Evolutionary conservation across 768 basidiomycete species (phyloP).

Genomic region (Tulasnella sp.): DNA sequence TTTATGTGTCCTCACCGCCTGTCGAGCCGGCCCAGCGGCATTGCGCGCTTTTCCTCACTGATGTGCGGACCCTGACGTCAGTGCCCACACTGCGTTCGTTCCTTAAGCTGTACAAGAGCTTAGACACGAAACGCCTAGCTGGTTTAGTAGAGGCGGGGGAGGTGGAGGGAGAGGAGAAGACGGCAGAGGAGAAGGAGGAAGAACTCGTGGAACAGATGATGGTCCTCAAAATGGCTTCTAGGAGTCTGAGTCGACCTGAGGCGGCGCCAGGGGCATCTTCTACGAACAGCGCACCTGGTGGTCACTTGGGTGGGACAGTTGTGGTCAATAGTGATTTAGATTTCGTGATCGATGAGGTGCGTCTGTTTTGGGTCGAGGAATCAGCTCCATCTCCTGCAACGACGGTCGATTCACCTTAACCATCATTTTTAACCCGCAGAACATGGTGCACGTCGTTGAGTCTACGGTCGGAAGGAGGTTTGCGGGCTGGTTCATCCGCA

Average conservation of each 20-base stretch:
- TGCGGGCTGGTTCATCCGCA: slow-evolving; percentile 95
- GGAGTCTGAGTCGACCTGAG: slow-evolving; percentile 49
- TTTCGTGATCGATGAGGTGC: slow-evolving; percentile 87
- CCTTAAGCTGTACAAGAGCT: slow-evolving; percentile 88
- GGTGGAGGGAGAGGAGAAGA: slow-evolving; percentile 26
- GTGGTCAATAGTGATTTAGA: slow-evolving; percentile 89
- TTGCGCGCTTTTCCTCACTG: slow-evolving; percentile 70
- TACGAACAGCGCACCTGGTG: slow-evolving; percentile 27
- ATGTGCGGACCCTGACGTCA: slow-evolving; percentile 60
- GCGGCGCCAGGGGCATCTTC: slow-evolving; percentile 21
- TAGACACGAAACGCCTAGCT: slow-evolving; percentile 84
- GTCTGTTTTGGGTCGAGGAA: slow-evolving; percentile 21
- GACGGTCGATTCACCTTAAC: no score
- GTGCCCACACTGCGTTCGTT: slow-evolving; percentile 83
- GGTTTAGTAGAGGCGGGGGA: slow-evolving; percentile 64
- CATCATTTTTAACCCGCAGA: slow-evolving; percentile 36
- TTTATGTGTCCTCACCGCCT: slow-evolving; percentile 33
- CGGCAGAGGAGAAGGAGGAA: slow-evolving; percentile 58
- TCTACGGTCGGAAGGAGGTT: slow-evolving; percentile 87
- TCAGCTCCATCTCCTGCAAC: no score
- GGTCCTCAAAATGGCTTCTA: slow-evolving; percentile 83
- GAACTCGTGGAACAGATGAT: slow-evolving; percentile 94
- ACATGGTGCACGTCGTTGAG: slow-evolving; percentile 94
- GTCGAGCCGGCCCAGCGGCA: slow-evolving; percentile 76
- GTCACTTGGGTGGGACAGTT: slow-evolving; percentile 70